These are phyloP conservation scores for Acanthochlamys bracteata DNA, from an alignment of 106 monocot genomes.

Conservation along the genomic window DNA sequence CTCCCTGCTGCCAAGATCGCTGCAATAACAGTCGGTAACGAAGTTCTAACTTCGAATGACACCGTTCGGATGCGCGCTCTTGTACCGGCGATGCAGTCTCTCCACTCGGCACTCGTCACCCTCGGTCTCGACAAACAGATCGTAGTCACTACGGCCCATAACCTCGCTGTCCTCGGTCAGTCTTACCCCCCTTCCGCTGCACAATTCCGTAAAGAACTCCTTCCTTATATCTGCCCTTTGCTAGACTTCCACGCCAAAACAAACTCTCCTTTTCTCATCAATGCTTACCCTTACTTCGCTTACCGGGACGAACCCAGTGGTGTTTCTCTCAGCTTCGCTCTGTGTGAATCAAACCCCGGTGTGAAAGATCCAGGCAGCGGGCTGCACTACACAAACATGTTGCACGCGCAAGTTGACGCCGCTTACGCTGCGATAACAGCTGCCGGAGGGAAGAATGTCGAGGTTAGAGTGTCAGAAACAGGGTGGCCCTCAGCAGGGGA, in stretches of 20 bases:
- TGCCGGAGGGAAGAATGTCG: background rate
- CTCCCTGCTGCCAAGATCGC: constrained; percentile 8
- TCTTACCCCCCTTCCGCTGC: constrained; percentile 6
- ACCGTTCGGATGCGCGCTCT: background rate
- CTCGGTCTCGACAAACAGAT: constrained; percentile 4
- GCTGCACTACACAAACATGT: constrained; percentile 7
- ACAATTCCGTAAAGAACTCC: constrained; percentile 2
- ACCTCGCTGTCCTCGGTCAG: background rate
- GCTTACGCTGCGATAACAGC: constrained; percentile 7
- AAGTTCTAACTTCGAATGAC: constrained; percentile 3
- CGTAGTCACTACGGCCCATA: constrained; percentile 1
- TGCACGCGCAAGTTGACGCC: constrained; percentile 11
- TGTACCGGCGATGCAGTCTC: constrained; percentile 5
- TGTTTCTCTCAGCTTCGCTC: constrained; percentile 2
- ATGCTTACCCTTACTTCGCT: constrained; percentile 15
- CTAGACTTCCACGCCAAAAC: constrained; percentile 10
- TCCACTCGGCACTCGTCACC: constrained; percentile 4
- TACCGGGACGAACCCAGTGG: constrained; percentile 4
- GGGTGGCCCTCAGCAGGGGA: constrained; percentile 9
- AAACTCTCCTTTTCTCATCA: constrained; percentile 3
- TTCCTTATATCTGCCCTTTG: constrained; percentile 5
- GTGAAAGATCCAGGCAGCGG: background rate
- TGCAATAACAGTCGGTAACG: constrained; percentile 9
- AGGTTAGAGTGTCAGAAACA: constrained; percentile 6
- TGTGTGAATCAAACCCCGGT: constrained; percentile 1